Evolutionary conservation across 768 basidiomycete genomes (phyloP).

Genomic region (Naganishia vaughanmartiniae): DNA sequence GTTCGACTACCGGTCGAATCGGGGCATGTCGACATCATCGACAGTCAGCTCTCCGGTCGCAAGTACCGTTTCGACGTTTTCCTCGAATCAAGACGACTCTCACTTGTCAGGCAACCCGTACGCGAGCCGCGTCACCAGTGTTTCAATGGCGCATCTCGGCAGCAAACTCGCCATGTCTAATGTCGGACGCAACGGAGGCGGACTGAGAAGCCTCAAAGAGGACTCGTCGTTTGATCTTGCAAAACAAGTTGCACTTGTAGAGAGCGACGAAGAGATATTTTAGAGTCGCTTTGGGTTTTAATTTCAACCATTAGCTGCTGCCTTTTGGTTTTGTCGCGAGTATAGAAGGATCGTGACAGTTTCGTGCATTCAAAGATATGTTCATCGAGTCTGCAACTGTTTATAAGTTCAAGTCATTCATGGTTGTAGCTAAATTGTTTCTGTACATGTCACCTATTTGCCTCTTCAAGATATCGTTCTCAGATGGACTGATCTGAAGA

Average conservation of each 20-base stretch:
- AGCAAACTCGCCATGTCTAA: constrained; percentile 27
- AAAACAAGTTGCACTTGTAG: constrained; percentile 18
- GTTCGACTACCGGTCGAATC: not conserved
- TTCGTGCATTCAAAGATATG: no score
- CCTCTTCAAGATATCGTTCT: no score
- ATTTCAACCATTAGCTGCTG: no score
- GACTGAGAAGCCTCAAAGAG: constrained; percentile 23
- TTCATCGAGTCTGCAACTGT: no score
- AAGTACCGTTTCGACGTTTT: constrained; percentile 4
- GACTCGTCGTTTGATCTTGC: constrained; percentile 27
- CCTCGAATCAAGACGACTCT: constrained; percentile 3
- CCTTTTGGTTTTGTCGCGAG: no score
- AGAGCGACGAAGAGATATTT: constrained; percentile 10
- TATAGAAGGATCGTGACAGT: no score
- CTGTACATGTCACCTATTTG: no score
- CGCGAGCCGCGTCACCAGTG: constrained; percentile 19
- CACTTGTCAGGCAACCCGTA: not conserved
- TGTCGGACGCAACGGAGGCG: constrained; percentile 22
- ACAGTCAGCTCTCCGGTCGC: constrained; percentile 5
- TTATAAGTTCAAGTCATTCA: no score
- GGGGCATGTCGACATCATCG: constrained; percentile 3
- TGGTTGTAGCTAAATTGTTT: no score
- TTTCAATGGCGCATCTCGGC: constrained; percentile 18
- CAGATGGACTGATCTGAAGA: no score
- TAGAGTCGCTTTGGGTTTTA: not conserved